Percentiles rank a stretch among this genome's conserved stretches.
phyloP scores from a whole-genome alignment of 805 yeast genomes.

The Lachancea lanzarotensis region DNA sequence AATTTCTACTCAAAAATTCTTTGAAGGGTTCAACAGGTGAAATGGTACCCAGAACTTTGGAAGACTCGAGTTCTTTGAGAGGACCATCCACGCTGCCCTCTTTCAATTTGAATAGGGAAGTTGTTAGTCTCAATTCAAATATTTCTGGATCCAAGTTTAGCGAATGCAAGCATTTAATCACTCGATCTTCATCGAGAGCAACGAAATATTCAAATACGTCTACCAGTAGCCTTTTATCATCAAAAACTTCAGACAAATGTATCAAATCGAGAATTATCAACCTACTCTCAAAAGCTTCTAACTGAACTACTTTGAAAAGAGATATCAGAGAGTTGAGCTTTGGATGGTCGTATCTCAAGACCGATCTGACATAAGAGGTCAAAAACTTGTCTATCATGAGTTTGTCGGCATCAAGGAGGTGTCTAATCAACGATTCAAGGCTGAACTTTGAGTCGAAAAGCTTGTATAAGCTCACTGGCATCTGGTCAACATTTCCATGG shows the following conservation, averaged over 20 bases:
- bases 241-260: constrained; percentile 32
- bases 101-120: constrained; percentile 41
- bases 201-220: constrained; percentile 37
- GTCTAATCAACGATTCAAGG: constrained; percentile 15
- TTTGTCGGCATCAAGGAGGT: constrained; percentile 23
- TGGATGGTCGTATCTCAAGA: constrained; percentile 39
- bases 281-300: constrained; percentile 36
- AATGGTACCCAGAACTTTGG: constrained; percentile 23
- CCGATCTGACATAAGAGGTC: constrained; percentile 39
- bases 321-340: constrained; percentile 33
- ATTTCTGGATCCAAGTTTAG: constrained; percentile 36
- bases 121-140: constrained; percentile 62
- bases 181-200: constrained; percentile 33
- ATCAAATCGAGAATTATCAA: constrained; percentile 36
- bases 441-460: constrained; percentile 24
- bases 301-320: constrained; percentile 29
- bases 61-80: constrained; percentile 26
- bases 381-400: constrained; percentile 37
- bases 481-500: constrained; percentile 36
- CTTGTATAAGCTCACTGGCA: constrained; percentile 35
- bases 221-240: constrained; percentile 35
- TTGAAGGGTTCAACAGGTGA: constrained; percentile 23
- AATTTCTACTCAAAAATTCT: constrained; percentile 27
- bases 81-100: constrained; percentile 15
- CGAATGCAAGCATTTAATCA: constrained; percentile 35